Evolutionary conservation across 2,329 filamentous ascomycete species (phyloP).

Genomic region (Monosporascus sp.): DNA sequence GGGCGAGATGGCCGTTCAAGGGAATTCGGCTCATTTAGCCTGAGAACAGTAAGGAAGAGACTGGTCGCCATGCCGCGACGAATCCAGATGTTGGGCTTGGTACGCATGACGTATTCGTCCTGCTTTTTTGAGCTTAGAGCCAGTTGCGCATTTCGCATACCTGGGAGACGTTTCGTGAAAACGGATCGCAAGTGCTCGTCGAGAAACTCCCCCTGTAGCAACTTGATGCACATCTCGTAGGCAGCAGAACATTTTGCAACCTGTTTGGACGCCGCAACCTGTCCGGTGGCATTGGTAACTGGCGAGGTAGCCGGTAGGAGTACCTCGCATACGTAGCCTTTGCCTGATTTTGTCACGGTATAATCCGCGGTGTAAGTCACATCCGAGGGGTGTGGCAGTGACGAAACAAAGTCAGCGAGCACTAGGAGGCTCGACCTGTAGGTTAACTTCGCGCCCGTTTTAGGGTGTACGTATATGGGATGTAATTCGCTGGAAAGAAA

Average conservation of each 20-base stretch:
- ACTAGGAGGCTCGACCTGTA: constrained; percentile 68
- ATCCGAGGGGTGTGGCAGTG: constrained; percentile 47
- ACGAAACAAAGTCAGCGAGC: constrained; percentile 68
- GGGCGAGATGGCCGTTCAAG: constrained; percentile 56
- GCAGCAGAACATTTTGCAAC: constrained; percentile 84
- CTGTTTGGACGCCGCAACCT: constrained; percentile 61
- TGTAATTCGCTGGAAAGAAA: constrained; percentile 48
- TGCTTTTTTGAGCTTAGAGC: constrained; percentile 76
- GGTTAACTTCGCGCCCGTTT: constrained; percentile 72
- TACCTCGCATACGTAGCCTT: constrained; percentile 70
- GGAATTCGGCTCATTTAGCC: constrained; percentile 48
- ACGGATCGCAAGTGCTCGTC: constrained; percentile 70
- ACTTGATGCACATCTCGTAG: constrained; percentile 70
- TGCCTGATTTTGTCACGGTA: constrained; percentile 48
- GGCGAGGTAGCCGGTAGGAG: constrained; percentile 72
- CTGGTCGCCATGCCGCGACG: constrained; percentile 37
- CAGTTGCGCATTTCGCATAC: constrained; percentile 80
- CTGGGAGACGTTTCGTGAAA: constrained; percentile 65
- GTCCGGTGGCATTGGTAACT: constrained; percentile 60
- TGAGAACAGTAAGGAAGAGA: constrained; percentile 59
- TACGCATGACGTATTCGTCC: constrained; percentile 67
- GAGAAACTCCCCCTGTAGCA: constrained; percentile 62
- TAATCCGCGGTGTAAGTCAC: constrained; percentile 47
- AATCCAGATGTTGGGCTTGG: constrained; percentile 74
- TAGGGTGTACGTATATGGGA: constrained; percentile 53